phyloP scores from a whole-genome alignment of 345 rosid genomes.

The Xanthoceras sorbifolium region DNA sequence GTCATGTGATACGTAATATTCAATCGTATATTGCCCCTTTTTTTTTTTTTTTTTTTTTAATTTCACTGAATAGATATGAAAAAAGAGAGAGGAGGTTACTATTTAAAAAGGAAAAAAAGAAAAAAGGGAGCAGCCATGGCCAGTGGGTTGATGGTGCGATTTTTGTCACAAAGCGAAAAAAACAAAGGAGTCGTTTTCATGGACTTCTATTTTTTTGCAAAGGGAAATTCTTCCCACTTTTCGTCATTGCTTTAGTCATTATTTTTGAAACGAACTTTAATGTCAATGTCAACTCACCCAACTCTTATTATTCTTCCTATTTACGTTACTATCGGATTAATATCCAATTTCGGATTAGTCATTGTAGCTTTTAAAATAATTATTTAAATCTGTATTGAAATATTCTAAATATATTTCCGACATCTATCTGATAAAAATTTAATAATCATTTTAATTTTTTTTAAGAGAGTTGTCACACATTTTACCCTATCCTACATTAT shows the following conservation, averaged over 20 bases:
- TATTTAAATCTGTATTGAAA: no score
- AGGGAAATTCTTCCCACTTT: not conserved
- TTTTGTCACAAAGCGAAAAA: not conserved
- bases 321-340: not conserved
- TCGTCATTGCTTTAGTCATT: conserved; percentile 28
- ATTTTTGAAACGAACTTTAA: not conserved
- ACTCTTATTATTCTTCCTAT: not conserved
- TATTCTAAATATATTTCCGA: no score
- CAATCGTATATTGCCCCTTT: no score
- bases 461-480: no score
- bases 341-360: not conserved
- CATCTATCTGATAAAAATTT: no score
- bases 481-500: no score
- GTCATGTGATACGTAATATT: no score
- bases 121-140: not conserved
- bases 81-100: not conserved
- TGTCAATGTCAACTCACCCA: not conserved
- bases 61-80: not conserved
- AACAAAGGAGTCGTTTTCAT: not conserved
- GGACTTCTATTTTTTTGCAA: not conserved
- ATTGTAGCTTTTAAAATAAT: no score
- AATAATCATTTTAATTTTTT: no score
- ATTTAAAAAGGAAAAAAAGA: not conserved
- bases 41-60: no score
- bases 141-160: not conserved